Base-by-base conservation (phyloP, 768 basidiomycete genomes). In the Galerina marginata region DNA sequence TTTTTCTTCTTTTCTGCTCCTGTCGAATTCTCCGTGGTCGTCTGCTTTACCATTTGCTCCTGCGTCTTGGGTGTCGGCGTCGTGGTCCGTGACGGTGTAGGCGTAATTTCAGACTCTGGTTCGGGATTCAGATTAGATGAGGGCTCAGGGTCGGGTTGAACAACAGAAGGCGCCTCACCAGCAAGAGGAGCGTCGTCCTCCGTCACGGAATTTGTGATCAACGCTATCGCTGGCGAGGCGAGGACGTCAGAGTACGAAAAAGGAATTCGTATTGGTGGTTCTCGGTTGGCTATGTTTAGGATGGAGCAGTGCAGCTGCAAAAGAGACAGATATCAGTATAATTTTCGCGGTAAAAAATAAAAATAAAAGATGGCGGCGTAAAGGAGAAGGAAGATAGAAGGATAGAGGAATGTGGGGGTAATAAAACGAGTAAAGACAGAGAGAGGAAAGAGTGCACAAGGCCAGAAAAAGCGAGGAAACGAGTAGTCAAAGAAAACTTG, bases 251-350 rank as follows among this genome's bases (percentile, higher is more conserved):
- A 59, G 59, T 79, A 81, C 0, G 76, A 77, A 58, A 81, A 81
- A n/a, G 77, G 73, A 3, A 63, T 50, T 12, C 75, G 65, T 15
- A 70, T 65, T 36, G 63, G 59, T 4, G 78, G 80, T 62, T 70
- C 75, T 58, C 83, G 79, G 65, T 82, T 67, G 50, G 72, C 77
- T 1, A 83, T 79, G 56, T 86, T 86, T 48, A 85, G 68, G 38
- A 84, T 69, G 2, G 83, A 83, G 68, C 83, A 84, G 54, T 84
- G 83, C 14, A 83, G 69, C 80, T 81, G 55, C 45, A 23, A 14
- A 20, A 16, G n/a, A 63, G 39, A 39, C 37, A 44, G 33, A 29
- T 3, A 7, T 33, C 29, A 33, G 29, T 33, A 33, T 7, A 7
- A 33, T 5, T 33, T 33, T 33, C 7, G 29, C 29, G 29, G 29